Conservation (phyloP, 2,329 filamentous ascomycete genomes). For the Cladosporium sp. region DNA sequence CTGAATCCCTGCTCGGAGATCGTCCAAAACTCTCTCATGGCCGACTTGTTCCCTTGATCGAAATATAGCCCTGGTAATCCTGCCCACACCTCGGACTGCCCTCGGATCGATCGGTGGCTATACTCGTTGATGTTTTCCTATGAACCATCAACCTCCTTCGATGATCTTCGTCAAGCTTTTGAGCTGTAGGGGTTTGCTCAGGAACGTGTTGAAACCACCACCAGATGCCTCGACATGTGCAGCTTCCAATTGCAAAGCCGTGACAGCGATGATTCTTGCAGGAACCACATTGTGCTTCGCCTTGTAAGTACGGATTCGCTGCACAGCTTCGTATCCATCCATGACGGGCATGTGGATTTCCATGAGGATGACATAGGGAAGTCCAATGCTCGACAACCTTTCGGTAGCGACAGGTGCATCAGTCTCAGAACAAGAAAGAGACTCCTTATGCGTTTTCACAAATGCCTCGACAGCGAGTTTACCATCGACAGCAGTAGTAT, state of each 20-base stretch:
- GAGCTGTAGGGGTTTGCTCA: constrained; percentile 31
- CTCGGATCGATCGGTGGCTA: too few species aligned
- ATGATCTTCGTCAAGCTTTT: constrained; percentile 34
- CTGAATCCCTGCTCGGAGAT: too few species aligned
- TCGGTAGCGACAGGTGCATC: too few species aligned
- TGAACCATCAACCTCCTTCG: background rate
- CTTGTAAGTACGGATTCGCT: constrained; percentile 30
- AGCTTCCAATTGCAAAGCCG: constrained; percentile 16
- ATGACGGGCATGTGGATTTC: constrained; percentile 34
- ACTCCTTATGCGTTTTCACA: constrained; percentile 18
- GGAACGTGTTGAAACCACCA: constrained; percentile 26
- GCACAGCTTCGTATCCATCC: constrained; percentile 32
- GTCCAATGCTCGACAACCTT: too few species aligned
- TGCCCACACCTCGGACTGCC: too few species aligned
- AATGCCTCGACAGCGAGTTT: constrained; percentile 36
- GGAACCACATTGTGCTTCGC: constrained; percentile 17
- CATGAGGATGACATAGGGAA: constrained; percentile 45
- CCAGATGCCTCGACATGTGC: constrained; percentile 24
- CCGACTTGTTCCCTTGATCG: too few species aligned
- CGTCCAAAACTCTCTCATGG: too few species aligned
- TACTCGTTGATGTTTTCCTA: too few species aligned
- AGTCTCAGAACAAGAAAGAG: background rate
- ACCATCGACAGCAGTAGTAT: constrained; percentile 44
- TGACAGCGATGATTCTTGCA: constrained; percentile 21
- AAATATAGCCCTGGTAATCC: too few species aligned